Conservation (phyloP, 2,329 filamentous ascomycete species). For the Graphium sp. region DNA sequence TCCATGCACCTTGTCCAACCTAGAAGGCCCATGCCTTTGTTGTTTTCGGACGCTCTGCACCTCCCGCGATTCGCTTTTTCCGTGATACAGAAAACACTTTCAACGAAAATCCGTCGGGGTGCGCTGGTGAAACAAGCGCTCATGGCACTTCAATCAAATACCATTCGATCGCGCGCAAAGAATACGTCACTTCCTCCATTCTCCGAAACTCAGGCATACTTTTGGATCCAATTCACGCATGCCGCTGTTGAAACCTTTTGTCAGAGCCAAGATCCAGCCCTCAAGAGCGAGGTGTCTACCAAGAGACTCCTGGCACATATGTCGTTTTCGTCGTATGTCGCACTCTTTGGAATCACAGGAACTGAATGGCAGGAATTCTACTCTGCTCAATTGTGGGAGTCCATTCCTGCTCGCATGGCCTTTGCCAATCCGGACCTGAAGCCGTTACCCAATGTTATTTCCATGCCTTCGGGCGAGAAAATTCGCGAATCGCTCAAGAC, state of each 20-base stretch:
- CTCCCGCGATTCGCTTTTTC: conserved; percentile 13
- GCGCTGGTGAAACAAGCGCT: conserved; percentile 12
- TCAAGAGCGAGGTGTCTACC: background rate
- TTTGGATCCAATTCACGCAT: conserved; percentile 13
- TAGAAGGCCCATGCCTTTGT: background rate
- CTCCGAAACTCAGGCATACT: conserved; percentile 15
- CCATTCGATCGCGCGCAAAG: conserved; percentile 8
- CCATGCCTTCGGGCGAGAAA: conserved; percentile 1
- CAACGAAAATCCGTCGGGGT: conserved; percentile 7
- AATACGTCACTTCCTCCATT: conserved; percentile 9
- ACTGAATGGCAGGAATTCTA: conserved; percentile 14
- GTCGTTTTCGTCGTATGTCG: conserved; percentile 7
- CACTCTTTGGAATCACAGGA: conserved; percentile 9
- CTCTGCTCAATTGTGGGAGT: conserved; percentile 9
- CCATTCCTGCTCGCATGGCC: conserved; percentile 11
- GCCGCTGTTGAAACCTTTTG: conserved; percentile 8
- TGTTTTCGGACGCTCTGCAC: conserved; percentile 6
- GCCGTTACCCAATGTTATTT: conserved; percentile 11
- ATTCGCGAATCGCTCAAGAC: background rate
- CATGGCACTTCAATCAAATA: conserved; percentile 9
- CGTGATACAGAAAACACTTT: conserved; percentile 11
- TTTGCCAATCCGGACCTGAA: conserved; percentile 12
- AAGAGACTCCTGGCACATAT: background rate
- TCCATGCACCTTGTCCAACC: conserved; percentile 1
- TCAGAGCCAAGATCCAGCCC: background rate